Percentiles rank a stretch among this genome's conserved stretches.
These are phyloP conservation scores for Amylocystis lapponica DNA, from an alignment of 768 basidiomycete genomes.

Conservation along the genomic window DNA sequence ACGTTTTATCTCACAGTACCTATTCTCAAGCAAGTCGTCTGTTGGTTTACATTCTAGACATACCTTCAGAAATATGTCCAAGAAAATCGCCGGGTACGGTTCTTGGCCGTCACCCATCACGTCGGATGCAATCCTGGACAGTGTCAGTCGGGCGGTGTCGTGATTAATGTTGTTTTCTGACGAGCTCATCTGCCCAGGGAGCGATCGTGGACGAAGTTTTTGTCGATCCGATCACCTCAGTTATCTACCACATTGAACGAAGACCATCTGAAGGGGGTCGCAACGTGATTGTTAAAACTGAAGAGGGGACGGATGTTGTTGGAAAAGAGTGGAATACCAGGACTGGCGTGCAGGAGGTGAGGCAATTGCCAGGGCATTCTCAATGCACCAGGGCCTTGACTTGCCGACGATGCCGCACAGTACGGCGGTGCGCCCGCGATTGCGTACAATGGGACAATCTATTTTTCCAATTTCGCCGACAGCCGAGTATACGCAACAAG, in stretches of 20 bases:
- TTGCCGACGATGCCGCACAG: slow-evolving; percentile 16
- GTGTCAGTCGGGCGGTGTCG: slow-evolving; percentile 27
- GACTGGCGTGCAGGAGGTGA: slow-evolving; percentile 52
- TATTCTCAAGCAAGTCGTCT: too few relatives aligned
- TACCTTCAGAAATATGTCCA: too few relatives aligned
- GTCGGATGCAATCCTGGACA: slow-evolving; percentile 44
- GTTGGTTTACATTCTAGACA: too few relatives aligned
- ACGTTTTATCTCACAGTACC: too few relatives aligned
- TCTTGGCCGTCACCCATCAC: slow-evolving; percentile 58
- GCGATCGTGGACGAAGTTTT: not conserved
- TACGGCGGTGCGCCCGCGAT: slow-evolving; percentile 62
- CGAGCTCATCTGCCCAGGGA: not conserved
- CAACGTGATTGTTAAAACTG: slow-evolving; percentile 49
- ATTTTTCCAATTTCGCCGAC: slow-evolving; percentile 52
- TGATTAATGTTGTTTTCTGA: not conserved
- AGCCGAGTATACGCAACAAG: slow-evolving; percentile 44
- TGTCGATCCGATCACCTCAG: slow-evolving; percentile 44
- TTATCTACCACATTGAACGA: slow-evolving; percentile 52
- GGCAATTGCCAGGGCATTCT: not conserved
- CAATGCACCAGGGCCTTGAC: not conserved
- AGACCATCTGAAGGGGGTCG: slow-evolving; percentile 54
- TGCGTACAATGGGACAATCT: slow-evolving; percentile 39
- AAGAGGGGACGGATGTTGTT: slow-evolving; percentile 44
- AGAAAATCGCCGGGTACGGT: slow-evolving; percentile 45
- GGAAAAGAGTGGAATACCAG: slow-evolving; percentile 50